Base-by-base conservation (phyloP, 306 rosid species). In the Quercus alba region DNA sequence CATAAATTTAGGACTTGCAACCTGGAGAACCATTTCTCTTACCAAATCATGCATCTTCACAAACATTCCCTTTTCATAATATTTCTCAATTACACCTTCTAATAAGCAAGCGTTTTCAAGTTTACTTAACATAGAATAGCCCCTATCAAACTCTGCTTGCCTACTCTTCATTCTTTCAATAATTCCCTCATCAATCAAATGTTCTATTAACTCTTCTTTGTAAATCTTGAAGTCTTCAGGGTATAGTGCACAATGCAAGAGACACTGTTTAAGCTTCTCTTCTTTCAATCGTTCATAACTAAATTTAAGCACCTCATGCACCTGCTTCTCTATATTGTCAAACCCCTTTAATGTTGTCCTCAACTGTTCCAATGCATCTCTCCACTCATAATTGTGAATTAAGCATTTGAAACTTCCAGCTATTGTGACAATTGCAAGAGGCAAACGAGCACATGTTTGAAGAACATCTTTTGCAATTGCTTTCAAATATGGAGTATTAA, bases 211-310 rank as follows among this genome's bases (percentile, higher is more conserved):
- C 25, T 62, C 31, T 12, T 75, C 84, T 26, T 79, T 78, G 61
- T 64, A 64, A 23, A 85, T 82, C 59, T 56, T 69, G 46, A 59
- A 73, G 54, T 67, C 88, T 75, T 82, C 74, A 33, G 79, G 83
- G 57, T 76, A 85, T 30, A 85, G 72, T 21, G 85, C 73, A 64
- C 73, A 70, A 4, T 63, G 30, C 6, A 86, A 57, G 75, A 83
- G 78, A 71, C 83, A 74, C 0, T 77, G 38, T 57, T 81, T 64
- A 6, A 80, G 15, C 1, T 9, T n/a, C 3, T 26, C 25, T 13
- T 83, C 81, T 0, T 49, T 23, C 64, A 83, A 63, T 38, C 58
- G 23, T 1, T 69, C 49, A 38, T 77, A 83, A 67, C 89, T 86
- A 1, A 58, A 51, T 64, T 69, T 70, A 49, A 81, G 30, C 33